A percentile compares a stretch with the other conserved stretches of the same genome.
These are phyloP conservation scores for Xylariaceae sp. DNA, from an alignment of 2,329 filamentous ascomycete genomes.

Conservation along the genomic window DNA sequence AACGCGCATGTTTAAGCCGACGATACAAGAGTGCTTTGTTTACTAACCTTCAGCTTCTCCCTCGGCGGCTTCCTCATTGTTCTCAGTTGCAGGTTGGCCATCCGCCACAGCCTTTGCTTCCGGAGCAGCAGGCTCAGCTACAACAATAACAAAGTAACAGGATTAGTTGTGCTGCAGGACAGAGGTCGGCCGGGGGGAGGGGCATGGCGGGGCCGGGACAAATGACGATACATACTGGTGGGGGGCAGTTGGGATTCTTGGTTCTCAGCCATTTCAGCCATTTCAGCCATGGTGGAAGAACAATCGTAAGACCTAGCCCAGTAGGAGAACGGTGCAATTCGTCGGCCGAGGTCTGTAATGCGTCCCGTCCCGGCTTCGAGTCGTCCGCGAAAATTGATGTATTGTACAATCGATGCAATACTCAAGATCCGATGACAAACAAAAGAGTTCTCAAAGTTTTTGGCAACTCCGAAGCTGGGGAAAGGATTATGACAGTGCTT, in stretches of 20 bases:
- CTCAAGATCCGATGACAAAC: constrained; percentile 21
- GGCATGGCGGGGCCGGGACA: not conserved
- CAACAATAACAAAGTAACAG: constrained; percentile 8
- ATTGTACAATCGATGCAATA: constrained; percentile 21
- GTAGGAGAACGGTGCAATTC: constrained; percentile 10
- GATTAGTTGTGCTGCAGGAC: constrained; percentile 10
- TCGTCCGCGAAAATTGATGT: constrained; percentile 1
- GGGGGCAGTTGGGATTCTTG: constrained; percentile 22
- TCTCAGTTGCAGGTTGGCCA: constrained; percentile 21
- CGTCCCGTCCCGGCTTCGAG: not conserved
- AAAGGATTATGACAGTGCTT: constrained; percentile 22
- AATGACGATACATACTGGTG: constrained; percentile 21
- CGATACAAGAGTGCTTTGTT: not conserved
- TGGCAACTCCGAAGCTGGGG: constrained; percentile 13
- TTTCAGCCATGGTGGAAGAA: constrained; percentile 22
- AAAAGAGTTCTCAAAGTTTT: constrained; percentile 8
- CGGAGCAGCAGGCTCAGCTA: constrained; percentile 20
- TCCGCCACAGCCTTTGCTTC: constrained; percentile 22
- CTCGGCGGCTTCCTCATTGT: constrained; percentile 23
- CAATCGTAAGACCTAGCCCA: constrained; percentile 12
- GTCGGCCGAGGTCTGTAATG: constrained; percentile 16
- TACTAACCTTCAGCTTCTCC: constrained; percentile 29
- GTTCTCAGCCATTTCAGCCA: constrained; percentile 19
- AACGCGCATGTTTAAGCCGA: not conserved
- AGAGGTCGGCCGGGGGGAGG: not conserved